Evolutionary conservation across 2,329 filamentous ascomycete species (phyloP).

Genomic region (Cercospora zeina): DNA sequence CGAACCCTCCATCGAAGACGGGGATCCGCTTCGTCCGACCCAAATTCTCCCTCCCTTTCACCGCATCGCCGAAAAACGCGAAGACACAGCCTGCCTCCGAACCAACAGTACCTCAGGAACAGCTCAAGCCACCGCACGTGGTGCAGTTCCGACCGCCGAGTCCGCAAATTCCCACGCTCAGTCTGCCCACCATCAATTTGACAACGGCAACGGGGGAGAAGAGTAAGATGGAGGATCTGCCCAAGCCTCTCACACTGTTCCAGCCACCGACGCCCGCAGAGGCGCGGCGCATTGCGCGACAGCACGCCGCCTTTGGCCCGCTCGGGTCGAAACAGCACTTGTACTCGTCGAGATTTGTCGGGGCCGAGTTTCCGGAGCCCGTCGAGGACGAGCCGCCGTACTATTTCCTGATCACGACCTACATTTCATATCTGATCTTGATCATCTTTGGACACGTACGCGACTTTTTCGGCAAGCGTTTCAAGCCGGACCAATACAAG

Average conservation of each 20-base stretch:
- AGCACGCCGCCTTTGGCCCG: slow-evolving; percentile 89
- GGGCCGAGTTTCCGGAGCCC: slow-evolving; percentile 75
- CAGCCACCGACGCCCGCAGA: slow-evolving; percentile 85
- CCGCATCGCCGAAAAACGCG: slow-evolving; percentile 34
- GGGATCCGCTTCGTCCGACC: slow-evolving; percentile 32
- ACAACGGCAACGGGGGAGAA: slow-evolving; percentile 80
- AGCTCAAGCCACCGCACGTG: slow-evolving; percentile 44
- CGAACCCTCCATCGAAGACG: slow-evolving; percentile 14
- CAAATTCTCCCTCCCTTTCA: slow-evolving; percentile 37
- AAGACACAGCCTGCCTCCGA: slow-evolving; percentile 41
- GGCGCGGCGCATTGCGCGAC: slow-evolving; percentile 69
- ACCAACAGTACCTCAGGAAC: slow-evolving; percentile 22
- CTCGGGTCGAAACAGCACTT: slow-evolving; percentile 76
- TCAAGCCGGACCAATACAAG: slow-evolving; percentile 82
- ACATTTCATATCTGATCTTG: slow-evolving; percentile 94
- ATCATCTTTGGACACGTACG: slow-evolving; percentile 94
- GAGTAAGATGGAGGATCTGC: slow-evolving; percentile 69
- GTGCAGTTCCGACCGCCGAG: slow-evolving; percentile 64
- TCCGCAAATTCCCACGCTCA: slow-evolving; percentile 69
- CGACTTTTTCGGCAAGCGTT: slow-evolving; percentile 97
- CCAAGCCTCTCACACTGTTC: slow-evolving; percentile 77
- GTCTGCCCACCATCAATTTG: slow-evolving; percentile 86
- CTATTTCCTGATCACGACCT: slow-evolving; percentile 95
- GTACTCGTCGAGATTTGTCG: slow-evolving; percentile 85
- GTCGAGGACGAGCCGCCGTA: slow-evolving; percentile 95